phyloP scores from a whole-genome alignment of 2,329 filamentous ascomycete species.

The Ophiostoma ulmi region DNA sequence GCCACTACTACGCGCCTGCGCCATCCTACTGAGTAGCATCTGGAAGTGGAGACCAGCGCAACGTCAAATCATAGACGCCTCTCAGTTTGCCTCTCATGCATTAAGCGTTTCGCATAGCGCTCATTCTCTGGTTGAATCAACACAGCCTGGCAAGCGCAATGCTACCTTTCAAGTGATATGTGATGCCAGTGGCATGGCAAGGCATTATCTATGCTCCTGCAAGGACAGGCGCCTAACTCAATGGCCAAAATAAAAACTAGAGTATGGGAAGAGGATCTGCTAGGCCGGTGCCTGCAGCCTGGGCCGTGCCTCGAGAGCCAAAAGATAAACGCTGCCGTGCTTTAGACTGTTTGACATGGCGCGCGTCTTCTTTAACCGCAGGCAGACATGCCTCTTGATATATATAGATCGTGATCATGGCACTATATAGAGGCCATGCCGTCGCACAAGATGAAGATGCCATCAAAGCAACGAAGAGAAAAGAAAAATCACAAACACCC shows the following conservation, averaged over 20 bases:
- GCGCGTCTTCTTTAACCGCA: neutral
- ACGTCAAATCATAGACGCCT: neutral
- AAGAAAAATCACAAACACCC: no score
- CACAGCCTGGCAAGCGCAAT: neutral
- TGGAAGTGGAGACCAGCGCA: neutral
- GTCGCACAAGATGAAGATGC: no score
- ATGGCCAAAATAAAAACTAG: neutral
- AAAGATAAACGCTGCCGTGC: neutral
- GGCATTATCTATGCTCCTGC: neutral
- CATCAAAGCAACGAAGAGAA: no score
- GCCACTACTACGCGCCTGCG: neutral
- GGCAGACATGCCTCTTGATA: neutral
- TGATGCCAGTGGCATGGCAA: neutral
- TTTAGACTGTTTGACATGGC: neutral
- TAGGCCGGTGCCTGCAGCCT: neutral
- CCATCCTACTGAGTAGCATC: neutral
- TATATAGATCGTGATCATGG: neutral
- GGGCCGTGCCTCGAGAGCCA: neutral
- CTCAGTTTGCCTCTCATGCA: neutral
- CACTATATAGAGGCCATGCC: neutral
- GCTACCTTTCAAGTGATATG: neutral
- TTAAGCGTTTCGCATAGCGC: neutral
- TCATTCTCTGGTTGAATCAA: neutral
- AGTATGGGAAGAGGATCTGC: no score
- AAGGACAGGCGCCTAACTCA: neutral